These are phyloP conservation scores for Wickerhamiella azymoides DNA, from an alignment of 805 yeast species.

Conservation along the genomic window DNA sequence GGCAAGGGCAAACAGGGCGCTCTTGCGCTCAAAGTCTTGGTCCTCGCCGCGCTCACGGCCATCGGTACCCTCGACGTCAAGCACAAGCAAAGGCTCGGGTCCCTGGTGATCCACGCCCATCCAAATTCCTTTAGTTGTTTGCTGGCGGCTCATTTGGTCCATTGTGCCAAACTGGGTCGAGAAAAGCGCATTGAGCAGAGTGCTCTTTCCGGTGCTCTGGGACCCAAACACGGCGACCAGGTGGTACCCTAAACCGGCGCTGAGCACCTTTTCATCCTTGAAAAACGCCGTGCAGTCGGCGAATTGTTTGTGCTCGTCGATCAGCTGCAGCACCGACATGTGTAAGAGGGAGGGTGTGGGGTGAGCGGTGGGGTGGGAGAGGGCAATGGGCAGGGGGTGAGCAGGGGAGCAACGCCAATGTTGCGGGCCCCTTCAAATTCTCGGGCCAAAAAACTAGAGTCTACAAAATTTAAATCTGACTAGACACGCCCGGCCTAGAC, in stretches of 20 bases:
- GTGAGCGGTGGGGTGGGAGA: too few species aligned
- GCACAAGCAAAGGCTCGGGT: slow-evolving; percentile 29
- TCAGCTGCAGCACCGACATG: slow-evolving; percentile 32
- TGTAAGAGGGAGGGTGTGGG: background rate
- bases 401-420: too few species aligned
- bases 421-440: too few species aligned
- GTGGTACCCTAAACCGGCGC: slow-evolving; percentile 61
- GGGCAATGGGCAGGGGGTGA: too few species aligned
- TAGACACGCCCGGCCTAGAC: background rate
- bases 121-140: slow-evolving; percentile 83
- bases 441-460: too few species aligned
- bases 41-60: slow-evolving; percentile 97
- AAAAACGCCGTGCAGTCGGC: slow-evolving; percentile 28
- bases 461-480: too few species aligned
- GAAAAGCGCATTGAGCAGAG: slow-evolving; percentile 72
- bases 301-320: slow-evolving; percentile 47
- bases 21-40: slow-evolving; percentile 94
- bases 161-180: slow-evolving; percentile 83
- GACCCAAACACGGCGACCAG: slow-evolving; percentile 93
- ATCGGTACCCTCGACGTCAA: slow-evolving; percentile 99
- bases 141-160: slow-evolving; percentile 77
- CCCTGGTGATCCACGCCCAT: slow-evolving; percentile 37
- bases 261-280: slow-evolving; percentile 10
- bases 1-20: slow-evolving; percentile 86
- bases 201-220: slow-evolving; percentile 92